Evolutionary conservation across 257 asterid genomes (phyloP).

Genomic region (Przewalskia tangutica): DNA sequence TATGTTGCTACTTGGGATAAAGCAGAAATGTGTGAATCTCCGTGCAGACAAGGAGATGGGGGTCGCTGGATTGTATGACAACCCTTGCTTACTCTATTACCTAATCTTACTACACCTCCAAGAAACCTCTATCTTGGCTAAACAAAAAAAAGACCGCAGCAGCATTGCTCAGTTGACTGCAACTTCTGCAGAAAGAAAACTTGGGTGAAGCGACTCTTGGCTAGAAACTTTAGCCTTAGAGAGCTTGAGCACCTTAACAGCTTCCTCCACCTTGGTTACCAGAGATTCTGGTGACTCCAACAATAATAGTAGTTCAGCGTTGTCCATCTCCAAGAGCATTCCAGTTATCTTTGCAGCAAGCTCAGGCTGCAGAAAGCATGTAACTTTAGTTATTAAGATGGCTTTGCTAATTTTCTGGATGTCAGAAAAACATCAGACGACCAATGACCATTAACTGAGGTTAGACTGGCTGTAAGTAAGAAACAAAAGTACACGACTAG

Average conservation of each 20-base stretch:
- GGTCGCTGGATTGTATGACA: neutral
- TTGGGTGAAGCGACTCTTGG: conserved; percentile 42
- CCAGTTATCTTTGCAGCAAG: conserved; percentile 79
- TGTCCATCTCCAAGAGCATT: conserved; percentile 96
- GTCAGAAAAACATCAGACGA: neutral
- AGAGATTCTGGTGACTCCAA: conserved; percentile 70
- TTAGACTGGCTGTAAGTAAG: neutral
- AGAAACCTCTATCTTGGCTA: neutral
- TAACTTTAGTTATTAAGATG: neutral
- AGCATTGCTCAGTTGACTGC: conserved; percentile 41
- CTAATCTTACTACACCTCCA: neutral
- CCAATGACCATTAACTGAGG: neutral
- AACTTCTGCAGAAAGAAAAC: conserved; percentile 46
- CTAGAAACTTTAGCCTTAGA: conserved; percentile 43
- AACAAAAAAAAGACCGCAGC: neutral
- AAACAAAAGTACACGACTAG: neutral
- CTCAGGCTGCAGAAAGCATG: conserved; percentile 39
- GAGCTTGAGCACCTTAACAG: conserved; percentile 59
- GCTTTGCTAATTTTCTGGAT: neutral
- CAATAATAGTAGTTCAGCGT: conserved; percentile 51
- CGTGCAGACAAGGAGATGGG: neutral
- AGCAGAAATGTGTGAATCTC: neutral
- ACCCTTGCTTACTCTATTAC: neutral
- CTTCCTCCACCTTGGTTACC: conserved; percentile 66
- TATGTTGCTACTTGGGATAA: neutral